Base-by-base conservation (phyloP, 768 basidiomycete genomes). In the Boletus vermiculosoides region DNA sequence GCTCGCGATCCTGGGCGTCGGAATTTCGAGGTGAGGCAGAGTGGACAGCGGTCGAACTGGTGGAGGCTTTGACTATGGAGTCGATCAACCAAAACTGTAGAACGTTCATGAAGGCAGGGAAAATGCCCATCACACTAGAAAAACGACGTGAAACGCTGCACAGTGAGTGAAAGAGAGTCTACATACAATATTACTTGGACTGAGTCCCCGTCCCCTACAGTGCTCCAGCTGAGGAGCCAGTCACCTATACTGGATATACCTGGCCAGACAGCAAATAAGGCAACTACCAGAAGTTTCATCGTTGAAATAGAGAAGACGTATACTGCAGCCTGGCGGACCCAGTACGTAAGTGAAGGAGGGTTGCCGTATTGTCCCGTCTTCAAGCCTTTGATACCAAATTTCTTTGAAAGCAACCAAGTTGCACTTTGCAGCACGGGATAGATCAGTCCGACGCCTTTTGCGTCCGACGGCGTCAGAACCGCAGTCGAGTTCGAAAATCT, bases 1-100 rank as follows among this genome's bases (percentile, higher is more conserved):
- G 89, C 66, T 88, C 83, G 50, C 74, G 75, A 58, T 84, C 85
- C 2, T 70, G 69, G 22, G 68, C 59, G 34, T 80, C 74, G 0
- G 74, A 71, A 36, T 73, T 67, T 18, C 73, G 70, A 6, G 78
- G 69, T 0, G 73, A 65, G 55, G 77, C 74, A 0, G 78, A 47
- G 22, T 77, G 80, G 22, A 81, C 68, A 23, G 75, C 66, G 4
- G 79, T 65, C 10, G 74, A 61, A 30, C 66, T 62, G 36, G 71
- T 66, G 10, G 84, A 83, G 2, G 86, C 87, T 73, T 94, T 94
- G 67, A 94, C 90, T 51, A 94, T 94, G 0, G 90, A 89, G 74
- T 97, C 93, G 56, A 97, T 94, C 50, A 97, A 76, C 86, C 94
- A 94, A 80, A 98, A 98, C 69, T 98, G 96, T 12, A 92, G 63